Evolutionary conservation across 208 protist genomes (phyloP).

Genomic region (Acanthamoeba culbertsoni): DNA sequence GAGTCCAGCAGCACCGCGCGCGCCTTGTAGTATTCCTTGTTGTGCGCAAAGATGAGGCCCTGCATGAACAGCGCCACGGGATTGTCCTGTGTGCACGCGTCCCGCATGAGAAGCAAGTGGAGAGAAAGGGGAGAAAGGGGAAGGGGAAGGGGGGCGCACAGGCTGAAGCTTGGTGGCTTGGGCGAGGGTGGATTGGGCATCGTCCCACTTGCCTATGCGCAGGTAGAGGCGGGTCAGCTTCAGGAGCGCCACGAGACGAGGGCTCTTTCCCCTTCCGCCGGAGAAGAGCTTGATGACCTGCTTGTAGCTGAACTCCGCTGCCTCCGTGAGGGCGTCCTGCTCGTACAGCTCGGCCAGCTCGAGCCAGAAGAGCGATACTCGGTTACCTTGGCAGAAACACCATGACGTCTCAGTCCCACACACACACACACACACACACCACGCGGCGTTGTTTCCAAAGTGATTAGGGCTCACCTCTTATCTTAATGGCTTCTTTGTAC

Average conservation of each 20-base stretch:
- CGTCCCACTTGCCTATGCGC: not conserved
- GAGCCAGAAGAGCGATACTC: not conserved
- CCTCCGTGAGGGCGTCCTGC: not conserved
- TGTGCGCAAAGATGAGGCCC: not conserved
- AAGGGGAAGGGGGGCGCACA: not conserved
- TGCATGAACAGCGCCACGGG: not conserved
- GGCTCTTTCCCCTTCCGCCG: not conserved
- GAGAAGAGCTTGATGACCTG: not conserved
- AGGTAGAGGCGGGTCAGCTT: not conserved
- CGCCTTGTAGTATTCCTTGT: not conserved
- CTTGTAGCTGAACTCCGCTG: not conserved
- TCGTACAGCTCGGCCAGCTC: not conserved
- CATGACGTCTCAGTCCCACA: not conserved
- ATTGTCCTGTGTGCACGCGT: not conserved
- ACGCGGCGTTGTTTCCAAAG: not conserved
- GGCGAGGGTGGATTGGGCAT: not conserved
- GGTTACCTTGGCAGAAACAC: not conserved
- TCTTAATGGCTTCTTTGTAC: not conserved
- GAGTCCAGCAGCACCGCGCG: not conserved
- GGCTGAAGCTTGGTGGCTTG: not conserved
- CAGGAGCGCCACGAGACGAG: not conserved
- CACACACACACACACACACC: too few relatives aligned
- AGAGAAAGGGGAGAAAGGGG: not conserved
- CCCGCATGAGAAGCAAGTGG: not conserved
- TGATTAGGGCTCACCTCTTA: not conserved